Percentiles rank a stretch among this genome's conserved stretches.
These are phyloP conservation scores for Ogataea wickerhamii DNA, from an alignment of 805 yeast species.

Conservation along the genomic window DNA sequence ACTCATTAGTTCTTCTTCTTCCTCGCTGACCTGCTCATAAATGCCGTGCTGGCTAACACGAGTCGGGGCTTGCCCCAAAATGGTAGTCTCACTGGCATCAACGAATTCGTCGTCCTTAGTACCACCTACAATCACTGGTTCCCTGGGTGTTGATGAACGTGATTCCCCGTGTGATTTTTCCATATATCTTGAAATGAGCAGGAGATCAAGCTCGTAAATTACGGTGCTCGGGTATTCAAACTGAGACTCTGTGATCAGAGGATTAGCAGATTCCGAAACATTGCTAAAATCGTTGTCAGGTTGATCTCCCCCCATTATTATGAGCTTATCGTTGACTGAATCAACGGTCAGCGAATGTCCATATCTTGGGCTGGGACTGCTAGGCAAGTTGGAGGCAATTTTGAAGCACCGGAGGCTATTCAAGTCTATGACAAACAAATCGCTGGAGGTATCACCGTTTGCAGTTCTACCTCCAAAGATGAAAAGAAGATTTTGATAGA, in stretches of 20 bases:
- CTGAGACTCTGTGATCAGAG: slow-evolving; percentile 28
- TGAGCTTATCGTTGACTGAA: slow-evolving; percentile 59
- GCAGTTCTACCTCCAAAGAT: slow-evolving; percentile 86
- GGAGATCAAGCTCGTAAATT: slow-evolving; percentile 35
- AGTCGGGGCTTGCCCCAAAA: slow-evolving; percentile 11
- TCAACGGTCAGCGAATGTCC: slow-evolving; percentile 86
- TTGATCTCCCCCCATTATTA: slow-evolving; percentile 91
- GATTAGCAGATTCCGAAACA: slow-evolving; percentile 20
- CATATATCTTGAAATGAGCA: slow-evolving; percentile 24
- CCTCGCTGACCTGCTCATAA: slow-evolving; percentile 19
- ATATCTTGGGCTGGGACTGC: slow-evolving; percentile 76
- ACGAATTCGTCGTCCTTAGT: slow-evolving; percentile 7
- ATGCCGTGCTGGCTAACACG: slow-evolving; percentile 21
- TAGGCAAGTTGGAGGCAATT: slow-evolving; percentile 40
- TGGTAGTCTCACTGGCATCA: slow-evolving; percentile 12
- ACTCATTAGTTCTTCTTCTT: slow-evolving; percentile 5
- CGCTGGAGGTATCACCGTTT: slow-evolving; percentile 63
- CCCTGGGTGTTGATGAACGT: neutral
- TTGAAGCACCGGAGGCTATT: slow-evolving; percentile 66
- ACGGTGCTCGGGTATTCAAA: slow-evolving; percentile 32
- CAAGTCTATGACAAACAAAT: slow-evolving; percentile 73
- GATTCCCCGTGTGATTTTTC: slow-evolving; percentile 9
- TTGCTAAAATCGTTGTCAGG: slow-evolving; percentile 49
- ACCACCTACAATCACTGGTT: slow-evolving; percentile 1
- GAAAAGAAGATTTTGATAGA: slow-evolving; percentile 74